These are phyloP conservation scores for Boletellus ananiceps DNA, from an alignment of 768 basidiomycete genomes.

Conservation along the genomic window DNA sequence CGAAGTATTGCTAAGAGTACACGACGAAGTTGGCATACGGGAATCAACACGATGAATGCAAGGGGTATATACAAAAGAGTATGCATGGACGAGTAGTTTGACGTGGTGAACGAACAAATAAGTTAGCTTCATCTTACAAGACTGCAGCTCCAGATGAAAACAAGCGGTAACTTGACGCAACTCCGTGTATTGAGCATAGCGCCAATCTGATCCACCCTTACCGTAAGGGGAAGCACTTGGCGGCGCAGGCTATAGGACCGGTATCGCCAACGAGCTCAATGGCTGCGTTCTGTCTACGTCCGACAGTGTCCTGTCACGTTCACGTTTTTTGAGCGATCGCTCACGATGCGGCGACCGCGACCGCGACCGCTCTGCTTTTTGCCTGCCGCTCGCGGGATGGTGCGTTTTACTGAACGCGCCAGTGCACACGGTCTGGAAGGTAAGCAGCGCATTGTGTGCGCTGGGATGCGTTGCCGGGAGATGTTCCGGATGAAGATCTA, in stretches of 20 bases:
- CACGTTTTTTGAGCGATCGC: neutral
- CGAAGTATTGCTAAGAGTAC: too few relatives aligned
- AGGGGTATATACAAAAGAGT: too few relatives aligned
- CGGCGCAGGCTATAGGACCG: neutral
- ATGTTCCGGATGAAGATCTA: constrained; percentile 33
- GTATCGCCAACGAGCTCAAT: neutral
- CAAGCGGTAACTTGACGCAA: too few relatives aligned
- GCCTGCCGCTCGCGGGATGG: neutral
- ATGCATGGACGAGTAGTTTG: too few relatives aligned
- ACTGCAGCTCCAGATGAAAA: too few relatives aligned
- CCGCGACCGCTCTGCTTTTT: neutral
- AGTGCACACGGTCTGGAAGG: constrained; percentile 25
- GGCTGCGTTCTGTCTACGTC: neutral
- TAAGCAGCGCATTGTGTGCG: constrained; percentile 46
- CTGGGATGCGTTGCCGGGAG: constrained; percentile 53
- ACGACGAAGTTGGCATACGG: too few relatives aligned
- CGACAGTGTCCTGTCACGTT: neutral
- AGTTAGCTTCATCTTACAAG: too few relatives aligned
- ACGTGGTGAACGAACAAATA: too few relatives aligned
- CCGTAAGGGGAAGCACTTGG: neutral
- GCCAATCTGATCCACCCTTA: neutral
- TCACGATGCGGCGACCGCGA: neutral
- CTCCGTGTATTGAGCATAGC: neutral
- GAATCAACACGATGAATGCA: too few relatives aligned
- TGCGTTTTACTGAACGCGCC: constrained; percentile 17